Evolutionary conservation across 768 basidiomycete genomes (phyloP).

Genomic region (Mycena venus): DNA sequence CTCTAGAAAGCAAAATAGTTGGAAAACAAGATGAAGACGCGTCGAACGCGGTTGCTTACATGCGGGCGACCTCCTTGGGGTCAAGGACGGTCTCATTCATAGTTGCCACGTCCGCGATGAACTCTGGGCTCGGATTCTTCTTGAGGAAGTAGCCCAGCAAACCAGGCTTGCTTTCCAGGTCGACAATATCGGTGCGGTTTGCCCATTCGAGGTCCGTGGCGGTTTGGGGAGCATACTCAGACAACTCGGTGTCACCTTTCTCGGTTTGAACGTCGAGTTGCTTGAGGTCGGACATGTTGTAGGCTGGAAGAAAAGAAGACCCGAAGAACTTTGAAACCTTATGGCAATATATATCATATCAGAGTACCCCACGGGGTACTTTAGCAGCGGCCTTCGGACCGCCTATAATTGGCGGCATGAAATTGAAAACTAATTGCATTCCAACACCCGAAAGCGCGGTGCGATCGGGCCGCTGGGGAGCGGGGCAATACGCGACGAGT

Average conservation of each 20-base stretch:
- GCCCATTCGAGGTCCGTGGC: conserved; percentile 23
- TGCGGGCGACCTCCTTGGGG: conserved; percentile 32
- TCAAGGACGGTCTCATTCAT: conserved; percentile 36
- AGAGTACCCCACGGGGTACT: background rate
- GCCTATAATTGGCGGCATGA: too few relatives aligned
- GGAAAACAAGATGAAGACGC: background rate
- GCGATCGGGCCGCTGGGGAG: too few relatives aligned
- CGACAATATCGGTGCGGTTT: conserved; percentile 12
- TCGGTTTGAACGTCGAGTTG: conserved; percentile 20
- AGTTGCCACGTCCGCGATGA: conserved; percentile 34
- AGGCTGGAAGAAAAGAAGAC: background rate
- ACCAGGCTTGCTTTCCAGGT: conserved; percentile 12
- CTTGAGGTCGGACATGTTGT: conserved; percentile 13
- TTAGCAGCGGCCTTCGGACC: background rate
- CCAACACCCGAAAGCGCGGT: too few relatives aligned
- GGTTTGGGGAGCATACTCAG: conserved; percentile 16
- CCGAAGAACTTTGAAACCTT: background rate
- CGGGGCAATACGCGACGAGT: too few relatives aligned
- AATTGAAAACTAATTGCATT: too few relatives aligned
- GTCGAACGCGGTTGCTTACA: conserved; percentile 15
- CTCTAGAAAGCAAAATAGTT: background rate
- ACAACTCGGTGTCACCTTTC: conserved; percentile 26
- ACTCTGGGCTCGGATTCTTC: conserved; percentile 35
- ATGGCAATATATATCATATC: background rate
- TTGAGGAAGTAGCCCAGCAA: conserved; percentile 35